Evolutionary conservation across 805 yeast genomes (phyloP), one percentile per base, ranked within the genome.

Genomic region (Torulaspora quercuum): DNA sequence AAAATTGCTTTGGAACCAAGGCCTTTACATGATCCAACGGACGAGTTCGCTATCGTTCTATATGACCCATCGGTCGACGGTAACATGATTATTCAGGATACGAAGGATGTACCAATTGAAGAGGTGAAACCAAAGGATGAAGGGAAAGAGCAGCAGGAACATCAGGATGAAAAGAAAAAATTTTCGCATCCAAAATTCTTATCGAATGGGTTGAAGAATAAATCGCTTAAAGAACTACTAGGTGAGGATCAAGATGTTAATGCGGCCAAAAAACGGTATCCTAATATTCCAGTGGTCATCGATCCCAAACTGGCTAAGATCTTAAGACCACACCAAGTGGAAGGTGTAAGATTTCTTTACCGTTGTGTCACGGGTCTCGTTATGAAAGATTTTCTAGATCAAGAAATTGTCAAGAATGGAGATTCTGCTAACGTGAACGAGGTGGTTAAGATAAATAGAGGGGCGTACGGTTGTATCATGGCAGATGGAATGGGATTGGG

Each of bases 401-500:
- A 57, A 11, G 51, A 48, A 37, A 41, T 45, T n/a, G 39, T 53
- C 6, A 41, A 39, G 23, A 25, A 39, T 12, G 35, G 44, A 21
- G 22, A 27, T n/a, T 22, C 35, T 5, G 29, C 33, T 11, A 31
- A 21, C 10, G 19, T 34, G n/a, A 16, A 15, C 11, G 27, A 15
- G 16, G 37, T 27, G 9, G 23, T 26, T n/a, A 27, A 13, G 9
- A 43, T 44, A 17, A 87, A 82, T 56, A 74, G 86, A 6, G 70
- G 82, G 21, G 97, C 97, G 0, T 78, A 82, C 53, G 98, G 98
- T 3, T 90, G 97, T 55, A 90, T 90, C 33, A 90, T 90, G 97
- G 97, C 97, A 0, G 97, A 88, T 64, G 97, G 85, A 60, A 88
- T 88, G 97, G 97, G 96, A 3, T 68, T 87, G 25, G 96, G 96